Conservation (phyloP, 2,329 filamentous ascomycete genomes). For the Diplocarpon rosae region DNA sequence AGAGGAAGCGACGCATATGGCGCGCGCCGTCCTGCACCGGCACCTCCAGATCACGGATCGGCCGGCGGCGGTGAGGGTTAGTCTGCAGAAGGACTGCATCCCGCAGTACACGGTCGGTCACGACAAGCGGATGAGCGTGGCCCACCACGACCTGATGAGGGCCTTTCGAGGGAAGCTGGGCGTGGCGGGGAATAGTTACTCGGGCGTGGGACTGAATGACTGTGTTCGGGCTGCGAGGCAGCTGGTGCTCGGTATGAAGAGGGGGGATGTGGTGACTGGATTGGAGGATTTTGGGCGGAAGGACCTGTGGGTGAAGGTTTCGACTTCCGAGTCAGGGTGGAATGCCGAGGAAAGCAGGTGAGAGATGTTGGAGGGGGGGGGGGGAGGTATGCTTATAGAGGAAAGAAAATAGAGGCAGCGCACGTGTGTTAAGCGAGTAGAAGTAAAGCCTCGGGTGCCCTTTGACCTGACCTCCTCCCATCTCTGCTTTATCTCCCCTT, state of each 20-base stretch:
- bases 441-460: too few species aligned
- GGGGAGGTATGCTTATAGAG: too few species aligned
- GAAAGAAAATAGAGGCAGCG: too few species aligned
- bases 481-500: too few species aligned
- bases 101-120: conserved; percentile 86
- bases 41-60: conserved; percentile 60
- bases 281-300: conserved; percentile 26
- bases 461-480: too few species aligned
- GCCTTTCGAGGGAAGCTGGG: conserved; percentile 26
- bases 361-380: too few species aligned
- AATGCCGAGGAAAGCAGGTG: too few species aligned
- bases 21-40: conserved; percentile 55
- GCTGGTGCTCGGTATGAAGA: conserved; percentile 34
- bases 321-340: too few species aligned
- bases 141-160: conserved; percentile 22
- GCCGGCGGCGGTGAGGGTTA: conserved; percentile 49
- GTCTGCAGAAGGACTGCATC: conserved; percentile 62
- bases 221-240: conserved; percentile 46
- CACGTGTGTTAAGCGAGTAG: too few species aligned
- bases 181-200: conserved; percentile 40
- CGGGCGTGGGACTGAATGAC: conserved; percentile 36
- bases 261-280: conserved; percentile 28
- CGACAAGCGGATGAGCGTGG: conserved; percentile 18
- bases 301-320: neutral
- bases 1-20: conserved; percentile 57